Conservation (phyloP, 176 grass and related monocot genomes). For the Zoysia pacifica region DNA sequence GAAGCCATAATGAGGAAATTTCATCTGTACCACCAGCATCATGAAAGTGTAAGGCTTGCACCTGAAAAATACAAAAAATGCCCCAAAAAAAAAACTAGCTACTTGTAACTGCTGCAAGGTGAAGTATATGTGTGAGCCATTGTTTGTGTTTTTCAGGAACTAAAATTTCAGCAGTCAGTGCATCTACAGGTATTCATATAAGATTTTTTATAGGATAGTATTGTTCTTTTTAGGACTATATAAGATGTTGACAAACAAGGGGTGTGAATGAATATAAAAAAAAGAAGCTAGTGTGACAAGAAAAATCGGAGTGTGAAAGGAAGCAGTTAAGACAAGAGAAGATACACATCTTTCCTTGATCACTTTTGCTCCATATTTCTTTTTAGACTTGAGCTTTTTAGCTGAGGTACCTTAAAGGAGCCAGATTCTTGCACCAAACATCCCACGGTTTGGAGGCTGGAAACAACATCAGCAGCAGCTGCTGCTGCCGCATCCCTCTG, state of each 20-base stretch:
- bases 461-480: constrained; percentile 46
- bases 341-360: constrained; percentile 40
- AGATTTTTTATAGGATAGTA: too few relatives aligned
- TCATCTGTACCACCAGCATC: constrained; percentile 9
- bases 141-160: not conserved
- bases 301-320: constrained; percentile 16
- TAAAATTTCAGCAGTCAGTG: not conserved
- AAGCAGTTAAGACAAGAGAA: constrained; percentile 46
- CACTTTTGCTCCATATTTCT: constrained; percentile 29
- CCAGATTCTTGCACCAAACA: constrained; percentile 71
- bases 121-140: constrained; percentile 35
- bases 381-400: constrained; percentile 16
- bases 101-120: constrained; percentile 8
- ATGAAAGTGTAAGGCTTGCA: constrained; percentile 11
- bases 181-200: not conserved
- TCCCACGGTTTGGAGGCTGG: constrained; percentile 58
- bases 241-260: not conserved
- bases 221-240: not conserved
- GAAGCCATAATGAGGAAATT: constrained; percentile 25
- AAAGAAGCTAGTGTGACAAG: constrained; percentile 7
- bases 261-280: not conserved
- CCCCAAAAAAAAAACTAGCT: too few relatives aligned
- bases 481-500: constrained; percentile 58
- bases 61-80: constrained; percentile 2
- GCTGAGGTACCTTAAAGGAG: constrained; percentile 73